Evolutionary conservation across 1,139 yeast genomes (phyloP).

Genomic region (Protomyces lactucae-debilis): DNA sequence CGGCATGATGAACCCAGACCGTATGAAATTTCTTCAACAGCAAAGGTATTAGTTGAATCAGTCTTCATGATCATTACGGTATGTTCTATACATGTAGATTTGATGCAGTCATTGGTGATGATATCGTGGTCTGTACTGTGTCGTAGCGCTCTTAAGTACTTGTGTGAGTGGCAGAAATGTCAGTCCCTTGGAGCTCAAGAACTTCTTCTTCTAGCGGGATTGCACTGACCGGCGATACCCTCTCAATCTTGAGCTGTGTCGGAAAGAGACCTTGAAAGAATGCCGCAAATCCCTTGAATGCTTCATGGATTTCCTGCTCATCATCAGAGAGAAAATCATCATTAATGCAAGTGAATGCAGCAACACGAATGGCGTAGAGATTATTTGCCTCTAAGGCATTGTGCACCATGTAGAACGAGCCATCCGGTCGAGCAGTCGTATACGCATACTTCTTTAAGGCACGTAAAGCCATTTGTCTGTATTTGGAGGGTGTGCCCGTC

Average conservation of each 20-base stretch:
- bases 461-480: neutral
- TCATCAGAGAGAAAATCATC: neutral
- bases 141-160: no score
- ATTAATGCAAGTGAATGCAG: constrained; percentile 1
- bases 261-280: neutral
- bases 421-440: neutral
- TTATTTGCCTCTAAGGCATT: neutral
- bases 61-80: no score
- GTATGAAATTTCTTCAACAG: neutral
- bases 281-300: neutral
- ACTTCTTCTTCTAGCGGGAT: neutral
- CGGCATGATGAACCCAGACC: constrained; percentile 4
- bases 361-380: neutral
- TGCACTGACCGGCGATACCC: neutral
- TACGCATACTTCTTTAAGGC: constrained; percentile 3
- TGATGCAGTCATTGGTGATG: no score
- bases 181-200: neutral
- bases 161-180: no score
- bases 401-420: neutral
- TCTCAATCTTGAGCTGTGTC: neutral
- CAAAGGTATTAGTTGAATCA: neutral
- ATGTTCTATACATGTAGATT: no score
- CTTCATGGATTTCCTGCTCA: neutral
- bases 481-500: neutral
- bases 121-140: no score